These are phyloP conservation scores for Pezicula rhizophila DNA, from an alignment of 2,329 filamentous ascomycete species.

Conservation along the genomic window DNA sequence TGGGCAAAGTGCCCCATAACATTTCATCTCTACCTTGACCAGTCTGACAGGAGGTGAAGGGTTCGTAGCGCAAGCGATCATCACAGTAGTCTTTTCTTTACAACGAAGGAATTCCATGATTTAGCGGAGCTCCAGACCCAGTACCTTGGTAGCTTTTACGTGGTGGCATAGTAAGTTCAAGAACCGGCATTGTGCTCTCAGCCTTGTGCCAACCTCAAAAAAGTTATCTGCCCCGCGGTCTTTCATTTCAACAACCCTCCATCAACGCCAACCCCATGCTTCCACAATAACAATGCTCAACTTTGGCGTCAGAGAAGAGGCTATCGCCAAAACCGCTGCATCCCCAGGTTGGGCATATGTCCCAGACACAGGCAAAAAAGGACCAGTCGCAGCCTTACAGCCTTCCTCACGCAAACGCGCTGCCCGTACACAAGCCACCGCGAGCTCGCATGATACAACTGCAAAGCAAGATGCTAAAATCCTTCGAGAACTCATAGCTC, in stretches of 20 bases:
- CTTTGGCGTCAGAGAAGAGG: constrained; percentile 78
- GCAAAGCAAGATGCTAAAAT: constrained; percentile 80
- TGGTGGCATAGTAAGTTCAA: too few relatives aligned
- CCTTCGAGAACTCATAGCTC: constrained; percentile 71
- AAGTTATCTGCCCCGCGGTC: too few relatives aligned
- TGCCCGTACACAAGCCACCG: constrained; percentile 41
- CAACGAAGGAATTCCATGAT: too few relatives aligned
- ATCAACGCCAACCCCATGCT: background rate
- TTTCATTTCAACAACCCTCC: too few relatives aligned
- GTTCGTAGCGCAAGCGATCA: background rate
- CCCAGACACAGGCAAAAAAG: constrained; percentile 61
- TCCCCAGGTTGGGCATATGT: constrained; percentile 93
- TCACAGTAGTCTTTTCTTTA: too few relatives aligned
- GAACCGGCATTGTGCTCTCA: too few relatives aligned
- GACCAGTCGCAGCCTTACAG: constrained; percentile 44
- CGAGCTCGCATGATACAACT: constrained; percentile 59
- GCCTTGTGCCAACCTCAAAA: too few relatives aligned
- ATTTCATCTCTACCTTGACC: too few relatives aligned
- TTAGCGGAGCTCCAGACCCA: too few relatives aligned
- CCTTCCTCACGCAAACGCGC: constrained; percentile 66
- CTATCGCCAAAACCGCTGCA: constrained; percentile 58
- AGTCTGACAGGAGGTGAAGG: too few relatives aligned
- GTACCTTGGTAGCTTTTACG: too few relatives aligned
- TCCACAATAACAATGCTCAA: constrained; percentile 45
- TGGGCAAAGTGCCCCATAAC: too few relatives aligned